Evolutionary conservation across 805 yeast species (phyloP).

Genomic region (Wickerhamomyces subpelliculosus): DNA sequence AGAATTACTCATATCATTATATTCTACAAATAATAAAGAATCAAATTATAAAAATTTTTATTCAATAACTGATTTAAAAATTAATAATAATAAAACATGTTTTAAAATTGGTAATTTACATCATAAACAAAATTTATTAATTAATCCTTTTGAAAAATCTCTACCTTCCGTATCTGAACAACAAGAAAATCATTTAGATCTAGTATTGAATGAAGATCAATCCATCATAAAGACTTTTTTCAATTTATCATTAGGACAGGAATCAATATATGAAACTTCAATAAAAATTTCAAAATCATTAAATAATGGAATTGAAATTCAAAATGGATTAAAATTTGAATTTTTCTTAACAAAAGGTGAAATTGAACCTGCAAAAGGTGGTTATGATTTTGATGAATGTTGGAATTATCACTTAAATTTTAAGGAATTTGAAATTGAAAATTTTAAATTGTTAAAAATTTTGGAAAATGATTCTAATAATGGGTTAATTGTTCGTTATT

Average conservation of each 20-base stretch:
- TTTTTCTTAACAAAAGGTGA: background rate
- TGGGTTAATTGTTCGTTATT: background rate
- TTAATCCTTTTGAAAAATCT: background rate
- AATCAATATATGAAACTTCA: background rate
- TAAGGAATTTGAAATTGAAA: background rate
- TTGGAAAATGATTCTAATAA: background rate
- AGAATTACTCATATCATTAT: background rate
- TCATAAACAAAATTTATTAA: constrained; percentile 1
- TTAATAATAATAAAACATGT: background rate
- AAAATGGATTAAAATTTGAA: too few species aligned
- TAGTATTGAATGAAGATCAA: constrained; percentile 11
- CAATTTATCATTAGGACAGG: background rate
- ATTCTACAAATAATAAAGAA: constrained; percentile 1
- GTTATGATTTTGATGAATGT: background rate
- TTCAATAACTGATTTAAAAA: background rate
- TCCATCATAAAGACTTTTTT: constrained; percentile 3
- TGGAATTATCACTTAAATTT: background rate
- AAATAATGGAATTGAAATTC: background rate
- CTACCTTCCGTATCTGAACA: background rate
- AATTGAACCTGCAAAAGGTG: background rate
- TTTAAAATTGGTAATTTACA: background rate
- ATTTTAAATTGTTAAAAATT: background rate
- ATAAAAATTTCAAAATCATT: background rate
- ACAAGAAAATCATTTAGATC: constrained; percentile 8
- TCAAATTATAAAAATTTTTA: background rate